Evolutionary conservation across 768 basidiomycete genomes (phyloP).

Genomic region (Boletus fagicola): DNA sequence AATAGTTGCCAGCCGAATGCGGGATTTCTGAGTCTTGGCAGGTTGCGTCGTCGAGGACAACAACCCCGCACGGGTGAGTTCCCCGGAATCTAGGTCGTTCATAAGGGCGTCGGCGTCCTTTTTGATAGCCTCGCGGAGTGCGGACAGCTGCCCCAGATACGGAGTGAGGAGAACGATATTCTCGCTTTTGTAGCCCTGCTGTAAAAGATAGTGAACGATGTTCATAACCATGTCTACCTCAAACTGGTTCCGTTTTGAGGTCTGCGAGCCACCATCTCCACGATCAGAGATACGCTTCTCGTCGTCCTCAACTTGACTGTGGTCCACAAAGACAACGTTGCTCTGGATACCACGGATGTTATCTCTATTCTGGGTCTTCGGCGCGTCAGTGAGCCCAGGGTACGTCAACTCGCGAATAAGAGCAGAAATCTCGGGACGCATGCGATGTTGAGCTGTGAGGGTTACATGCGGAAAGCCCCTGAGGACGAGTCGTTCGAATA

Average conservation of each 20-base stretch:
- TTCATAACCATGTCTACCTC: slow-evolving; percentile 66
- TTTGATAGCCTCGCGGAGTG: slow-evolving; percentile 46
- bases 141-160: slow-evolving; percentile 61
- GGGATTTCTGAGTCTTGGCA: slow-evolving; percentile 38
- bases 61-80: slow-evolving; percentile 58
- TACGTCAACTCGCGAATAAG: slow-evolving; percentile 64
- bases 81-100: slow-evolving; percentile 59
- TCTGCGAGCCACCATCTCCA: slow-evolving; percentile 44
- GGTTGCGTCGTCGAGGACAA: slow-evolving; percentile 37
- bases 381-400: slow-evolving; percentile 58
- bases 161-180: slow-evolving; percentile 66
- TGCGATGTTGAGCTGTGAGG: slow-evolving; percentile 60
- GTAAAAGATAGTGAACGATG: slow-evolving; percentile 61
- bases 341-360: slow-evolving; percentile 53
- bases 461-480: slow-evolving; percentile 61
- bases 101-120: slow-evolving; percentile 55
- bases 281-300: slow-evolving; percentile 40
- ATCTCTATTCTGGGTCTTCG: slow-evolving; percentile 47
- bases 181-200: slow-evolving; percentile 65
- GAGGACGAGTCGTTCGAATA: slow-evolving; percentile 67
- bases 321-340: slow-evolving; percentile 62
- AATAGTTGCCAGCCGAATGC: slow-evolving; percentile 61
- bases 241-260: slow-evolving; percentile 60
- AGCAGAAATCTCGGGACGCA: slow-evolving; percentile 70
- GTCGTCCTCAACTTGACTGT: slow-evolving; percentile 54